Percentiles rank a stretch among this genome's conserved stretches.
Conservation (phyloP, 345 rosid genomes). For the Gossypium longicalyx region DNA sequence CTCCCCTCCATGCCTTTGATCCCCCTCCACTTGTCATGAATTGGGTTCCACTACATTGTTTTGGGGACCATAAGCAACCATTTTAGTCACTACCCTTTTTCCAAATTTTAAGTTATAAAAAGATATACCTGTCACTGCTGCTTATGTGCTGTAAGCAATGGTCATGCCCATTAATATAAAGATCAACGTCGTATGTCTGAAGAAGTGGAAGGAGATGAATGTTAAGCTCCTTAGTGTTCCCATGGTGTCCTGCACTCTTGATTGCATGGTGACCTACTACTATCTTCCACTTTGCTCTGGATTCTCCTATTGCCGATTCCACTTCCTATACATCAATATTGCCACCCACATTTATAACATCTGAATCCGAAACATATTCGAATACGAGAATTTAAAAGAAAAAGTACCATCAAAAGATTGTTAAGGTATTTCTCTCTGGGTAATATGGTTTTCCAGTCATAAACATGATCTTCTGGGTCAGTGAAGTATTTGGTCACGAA, state of each 20-base stretch:
- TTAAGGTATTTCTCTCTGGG: constrained; percentile 31
- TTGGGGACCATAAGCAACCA: neutral
- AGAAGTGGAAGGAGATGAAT: constrained; percentile 37
- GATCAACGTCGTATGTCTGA: constrained; percentile 54
- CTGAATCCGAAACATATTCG: neutral
- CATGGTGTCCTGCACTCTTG: constrained; percentile 44
- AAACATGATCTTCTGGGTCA: constrained; percentile 23
- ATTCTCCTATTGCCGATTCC: constrained; percentile 34
- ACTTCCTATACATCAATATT: constrained; percentile 22
- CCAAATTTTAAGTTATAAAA: neutral
- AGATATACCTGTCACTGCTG: constrained; percentile 43
- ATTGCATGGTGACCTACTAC: constrained; percentile 56
- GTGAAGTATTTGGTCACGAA: constrained; percentile 36
- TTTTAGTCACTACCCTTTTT: neutral
- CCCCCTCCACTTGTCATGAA: constrained; percentile 79
- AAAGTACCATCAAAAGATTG: constrained; percentile 24
- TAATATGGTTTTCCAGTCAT: constrained; percentile 36
- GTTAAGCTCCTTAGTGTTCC: constrained; percentile 34
- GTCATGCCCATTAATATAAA: constrained; percentile 79
- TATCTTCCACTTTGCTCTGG: constrained; percentile 45
- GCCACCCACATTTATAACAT: neutral
- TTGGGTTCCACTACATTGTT: constrained; percentile 33
- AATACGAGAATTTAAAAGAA: neutral
- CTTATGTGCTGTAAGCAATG: constrained; percentile 79
- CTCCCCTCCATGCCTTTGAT: constrained; percentile 81